phyloP scores from a whole-genome alignment of 345 rosid genomes.

The Gossypium bickii region DNA sequence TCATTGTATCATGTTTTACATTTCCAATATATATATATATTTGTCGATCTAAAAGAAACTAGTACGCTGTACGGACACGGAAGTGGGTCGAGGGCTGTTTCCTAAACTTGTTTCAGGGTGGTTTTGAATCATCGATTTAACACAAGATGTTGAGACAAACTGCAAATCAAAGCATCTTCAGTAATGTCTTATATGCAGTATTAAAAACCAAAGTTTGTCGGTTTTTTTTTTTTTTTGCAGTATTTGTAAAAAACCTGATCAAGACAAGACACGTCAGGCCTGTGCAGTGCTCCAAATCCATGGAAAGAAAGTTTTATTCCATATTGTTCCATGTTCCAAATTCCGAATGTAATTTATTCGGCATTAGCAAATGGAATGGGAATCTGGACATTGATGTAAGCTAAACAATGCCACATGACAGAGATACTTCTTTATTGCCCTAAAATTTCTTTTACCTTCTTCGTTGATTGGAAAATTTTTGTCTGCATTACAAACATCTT shows the following conservation, averaged over 20 bases:
- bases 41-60: not conserved
- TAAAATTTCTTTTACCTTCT: not conserved
- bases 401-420: not conserved
- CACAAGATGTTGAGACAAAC: slow-evolving; percentile 5
- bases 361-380: slow-evolving; percentile 11
- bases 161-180: not conserved
- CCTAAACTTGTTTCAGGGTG: not conserved
- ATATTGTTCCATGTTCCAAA: slow-evolving; percentile 4
- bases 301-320: slow-evolving; percentile 1
- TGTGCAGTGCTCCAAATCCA: not conserved
- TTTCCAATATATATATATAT: too few species aligned
- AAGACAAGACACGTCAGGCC: slow-evolving; percentile 12
- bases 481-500: not conserved
- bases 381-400: slow-evolving; percentile 6
- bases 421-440: not conserved
- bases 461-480: not conserved
- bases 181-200: slow-evolving; percentile 1
- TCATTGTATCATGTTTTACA: too few species aligned
- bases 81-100: not conserved
- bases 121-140: not conserved
- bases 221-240: not conserved
- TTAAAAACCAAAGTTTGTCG: not conserved
- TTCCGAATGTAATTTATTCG: not conserved
- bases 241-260: not conserved
- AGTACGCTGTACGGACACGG: not conserved